Conservation (phyloP, 768 basidiomycete species). For the Cystofilobasidium bisporidii region DNA sequence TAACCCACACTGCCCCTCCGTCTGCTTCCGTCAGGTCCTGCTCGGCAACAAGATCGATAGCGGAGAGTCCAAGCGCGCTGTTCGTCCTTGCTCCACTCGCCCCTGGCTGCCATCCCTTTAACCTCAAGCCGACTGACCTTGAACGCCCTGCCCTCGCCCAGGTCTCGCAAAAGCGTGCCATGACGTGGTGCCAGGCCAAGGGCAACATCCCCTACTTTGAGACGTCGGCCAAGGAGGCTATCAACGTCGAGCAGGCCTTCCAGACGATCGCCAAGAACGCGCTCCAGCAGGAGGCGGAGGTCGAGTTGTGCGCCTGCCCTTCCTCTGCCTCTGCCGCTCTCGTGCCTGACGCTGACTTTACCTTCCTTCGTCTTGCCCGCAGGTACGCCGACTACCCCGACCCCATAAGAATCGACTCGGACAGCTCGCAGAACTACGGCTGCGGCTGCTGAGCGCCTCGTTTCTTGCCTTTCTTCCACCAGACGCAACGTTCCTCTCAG, state of each 20-base stretch:
- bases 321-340: background rate
- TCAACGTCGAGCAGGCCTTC: constrained; percentile 99
- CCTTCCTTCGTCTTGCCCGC: constrained; percentile 23
- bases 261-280: constrained; percentile 99
- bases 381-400: constrained; percentile 99
- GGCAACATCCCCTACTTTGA: constrained; percentile 99
- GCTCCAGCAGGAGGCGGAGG: constrained; percentile 90
- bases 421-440: constrained; percentile 71
- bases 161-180: constrained; percentile 56
- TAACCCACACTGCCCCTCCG: background rate
- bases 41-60: constrained; percentile 99
- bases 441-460: constrained; percentile 62
- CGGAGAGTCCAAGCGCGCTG: constrained; percentile 96
- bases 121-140: background rate
- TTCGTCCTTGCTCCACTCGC: constrained; percentile 38
- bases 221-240: constrained; percentile 98
- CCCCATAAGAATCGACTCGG: constrained; percentile 91
- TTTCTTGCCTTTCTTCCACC: background rate
- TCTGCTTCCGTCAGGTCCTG: constrained; percentile 47
- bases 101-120: background rate
- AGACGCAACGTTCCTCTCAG: background rate
- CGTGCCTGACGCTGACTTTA: background rate
- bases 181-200: constrained; percentile 98
- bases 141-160: constrained; percentile 37
- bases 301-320: constrained; percentile 57